These are phyloP conservation scores for Berkeleyomyces basicola DNA, from an alignment of 2,329 filamentous ascomycete species.

Conservation along the genomic window DNA sequence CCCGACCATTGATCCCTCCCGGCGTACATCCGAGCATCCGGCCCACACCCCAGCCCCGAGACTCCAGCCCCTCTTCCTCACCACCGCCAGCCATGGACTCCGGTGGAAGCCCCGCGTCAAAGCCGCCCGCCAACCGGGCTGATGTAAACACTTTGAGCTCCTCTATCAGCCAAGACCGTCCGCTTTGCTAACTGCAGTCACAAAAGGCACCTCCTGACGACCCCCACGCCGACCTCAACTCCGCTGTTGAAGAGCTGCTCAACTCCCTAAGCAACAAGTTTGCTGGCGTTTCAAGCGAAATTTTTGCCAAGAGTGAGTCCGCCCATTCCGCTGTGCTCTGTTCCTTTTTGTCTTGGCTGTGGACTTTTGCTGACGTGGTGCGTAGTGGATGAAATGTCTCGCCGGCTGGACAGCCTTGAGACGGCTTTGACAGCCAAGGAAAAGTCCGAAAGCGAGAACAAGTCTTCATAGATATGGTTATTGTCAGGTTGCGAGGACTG, in stretches of 20 bases:
- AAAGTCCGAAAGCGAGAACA: constrained; percentile 24
- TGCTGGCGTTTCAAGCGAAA: constrained; percentile 65
- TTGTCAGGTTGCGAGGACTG: background rate
- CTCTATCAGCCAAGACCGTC: background rate
- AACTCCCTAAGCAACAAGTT: constrained; percentile 78
- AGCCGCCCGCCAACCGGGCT: constrained; percentile 1
- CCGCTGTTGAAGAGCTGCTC: constrained; percentile 72
- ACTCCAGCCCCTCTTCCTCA: background rate
- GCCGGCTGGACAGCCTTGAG: constrained; percentile 70
- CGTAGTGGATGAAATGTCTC: constrained; percentile 85
- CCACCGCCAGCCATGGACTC: constrained; percentile 3
- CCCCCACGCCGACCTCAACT: constrained; percentile 47
- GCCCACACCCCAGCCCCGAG: background rate
- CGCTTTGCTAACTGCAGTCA: background rate
- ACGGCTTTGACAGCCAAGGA: constrained; percentile 47
- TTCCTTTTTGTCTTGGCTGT: constrained; percentile 49
- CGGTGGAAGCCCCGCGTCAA: constrained; percentile 4
- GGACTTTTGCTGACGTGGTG: constrained; percentile 25
- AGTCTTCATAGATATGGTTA: constrained; percentile 18
- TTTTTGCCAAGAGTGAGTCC: constrained; percentile 69
- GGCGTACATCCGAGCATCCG: background rate
- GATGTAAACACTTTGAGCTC: background rate
- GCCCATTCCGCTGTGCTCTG: no score
- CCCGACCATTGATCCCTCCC: background rate
- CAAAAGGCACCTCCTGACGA: background rate